Percentiles rank a stretch among this genome's conserved stretches.
Conservation (phyloP, 1,284 basidiomycete genomes). For the Sparassis latifolia region DNA sequence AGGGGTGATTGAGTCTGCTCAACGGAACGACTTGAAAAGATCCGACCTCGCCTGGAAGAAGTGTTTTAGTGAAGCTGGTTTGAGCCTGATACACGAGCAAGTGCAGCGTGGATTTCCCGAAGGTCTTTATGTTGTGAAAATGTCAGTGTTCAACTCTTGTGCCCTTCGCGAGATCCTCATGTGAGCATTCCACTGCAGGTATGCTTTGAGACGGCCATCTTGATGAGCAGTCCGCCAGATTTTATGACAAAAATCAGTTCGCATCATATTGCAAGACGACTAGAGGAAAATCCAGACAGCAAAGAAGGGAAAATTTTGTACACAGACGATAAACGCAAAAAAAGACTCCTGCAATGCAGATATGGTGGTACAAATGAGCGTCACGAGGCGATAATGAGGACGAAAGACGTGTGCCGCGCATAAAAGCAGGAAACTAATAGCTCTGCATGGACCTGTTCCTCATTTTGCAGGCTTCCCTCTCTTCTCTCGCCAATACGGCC, state of each 20-base stretch:
- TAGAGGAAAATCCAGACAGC: background rate
- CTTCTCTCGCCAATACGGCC: conserved; percentile 25
- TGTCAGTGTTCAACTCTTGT: conserved; percentile 40
- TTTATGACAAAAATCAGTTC: background rate
- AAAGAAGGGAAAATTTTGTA: background rate
- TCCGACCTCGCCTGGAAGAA: conserved; percentile 80
- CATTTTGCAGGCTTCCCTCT: conserved; percentile 3
- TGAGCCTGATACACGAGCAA: conserved; percentile 64
- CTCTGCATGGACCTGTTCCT: background rate
- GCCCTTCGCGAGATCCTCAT: conserved; percentile 1
- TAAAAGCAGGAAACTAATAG: background rate
- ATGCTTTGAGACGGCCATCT: conserved; percentile 42
- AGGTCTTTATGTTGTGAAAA: conserved; percentile 79
- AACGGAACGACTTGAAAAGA: conserved; percentile 34
- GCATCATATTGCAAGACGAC: background rate
- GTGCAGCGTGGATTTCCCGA: conserved; percentile 75
- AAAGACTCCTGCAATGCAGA: background rate
- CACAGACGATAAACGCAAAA: background rate
- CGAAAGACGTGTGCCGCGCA: background rate
- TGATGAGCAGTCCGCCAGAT: background rate
- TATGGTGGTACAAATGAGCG: background rate
- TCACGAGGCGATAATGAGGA: background rate
- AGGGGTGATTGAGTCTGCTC: background rate
- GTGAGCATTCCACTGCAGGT: conserved; percentile 34
- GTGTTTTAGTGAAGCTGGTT: conserved; percentile 64